These are phyloP conservation scores for Ophiocordyceps unilateralis DNA, from an alignment of 2,329 filamentous ascomycete genomes.

Conservation along the genomic window DNA sequence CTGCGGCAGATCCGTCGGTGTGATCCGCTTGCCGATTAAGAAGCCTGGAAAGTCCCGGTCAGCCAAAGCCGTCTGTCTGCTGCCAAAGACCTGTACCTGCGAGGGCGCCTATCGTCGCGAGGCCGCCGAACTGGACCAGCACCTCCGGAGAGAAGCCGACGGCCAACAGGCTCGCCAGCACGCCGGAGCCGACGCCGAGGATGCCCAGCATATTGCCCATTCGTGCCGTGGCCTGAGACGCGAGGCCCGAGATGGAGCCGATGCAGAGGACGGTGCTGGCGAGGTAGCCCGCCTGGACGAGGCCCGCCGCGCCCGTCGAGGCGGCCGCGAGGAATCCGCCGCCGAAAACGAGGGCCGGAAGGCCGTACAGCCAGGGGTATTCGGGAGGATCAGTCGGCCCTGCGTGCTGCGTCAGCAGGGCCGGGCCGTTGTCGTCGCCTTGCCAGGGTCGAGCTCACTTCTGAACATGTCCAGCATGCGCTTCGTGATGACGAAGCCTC, in stretches of 20 bases:
- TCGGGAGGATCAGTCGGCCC: conserved; percentile 72
- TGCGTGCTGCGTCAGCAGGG: conserved; percentile 9
- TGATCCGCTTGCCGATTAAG: conserved; percentile 71
- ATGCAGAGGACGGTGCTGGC: conserved; percentile 76
- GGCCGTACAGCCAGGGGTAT: conserved; percentile 72
- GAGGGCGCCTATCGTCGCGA: conserved; percentile 56
- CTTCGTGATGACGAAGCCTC: conserved; percentile 83
- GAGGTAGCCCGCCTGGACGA: conserved; percentile 77
- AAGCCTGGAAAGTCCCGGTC: conserved; percentile 29
- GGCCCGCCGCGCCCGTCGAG: conserved; percentile 62
- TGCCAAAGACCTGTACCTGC: conserved; percentile 21
- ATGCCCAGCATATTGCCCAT: conserved; percentile 79
- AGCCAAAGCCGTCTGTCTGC: not conserved
- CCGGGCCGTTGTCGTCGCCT: not conserved
- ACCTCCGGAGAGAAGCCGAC: conserved; percentile 68
- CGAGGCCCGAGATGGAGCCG: conserved; percentile 63
- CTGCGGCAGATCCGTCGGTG: conserved; percentile 73
- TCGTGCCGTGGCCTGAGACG: conserved; percentile 66
- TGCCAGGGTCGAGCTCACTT: conserved; percentile 23
- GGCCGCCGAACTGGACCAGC: conserved; percentile 59
- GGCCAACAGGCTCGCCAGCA: conserved; percentile 65
- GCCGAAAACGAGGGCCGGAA: conserved; percentile 61
- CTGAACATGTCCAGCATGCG: conserved; percentile 90
- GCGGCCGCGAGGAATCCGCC: conserved; percentile 69
- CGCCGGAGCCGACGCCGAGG: conserved; percentile 66